Base-by-base conservation (phyloP, 1,139 yeast species). In the Pichia sp. region DNA sequence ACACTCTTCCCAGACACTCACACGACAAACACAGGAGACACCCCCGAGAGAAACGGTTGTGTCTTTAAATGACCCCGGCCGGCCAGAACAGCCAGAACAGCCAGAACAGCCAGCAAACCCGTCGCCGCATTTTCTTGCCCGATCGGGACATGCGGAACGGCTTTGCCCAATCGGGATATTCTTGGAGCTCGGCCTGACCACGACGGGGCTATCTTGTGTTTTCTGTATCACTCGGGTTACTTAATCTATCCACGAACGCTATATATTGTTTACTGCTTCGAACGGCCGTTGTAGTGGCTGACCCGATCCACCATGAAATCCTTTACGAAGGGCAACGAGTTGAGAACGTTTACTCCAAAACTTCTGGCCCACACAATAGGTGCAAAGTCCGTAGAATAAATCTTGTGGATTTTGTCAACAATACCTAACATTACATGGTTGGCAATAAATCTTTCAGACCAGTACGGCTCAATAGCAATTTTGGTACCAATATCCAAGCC, bases 401-500 rank as follows among this genome's bases (percentile, higher is more conserved):
- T 65, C 62, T 91, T 91, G 64, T 89, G 96, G 47, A 93, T 66
- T 62, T 88, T 88, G 63, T 91, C 99, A 40, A 93, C 93, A 22
- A 84, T 82, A 0, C 97, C 97, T 38, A 91, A 66, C 50, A 88
- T 65, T 38, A 77, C 71, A 56, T 88, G 94, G 60, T 91, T 91
- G 25, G 72, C 69, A 1, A 91, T 84, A 67, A 81, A 89, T 43
- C 94, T 72, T 20, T 79, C 79, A 24, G 88, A 74, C 70, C 88
- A 85, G 63, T 84, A 91, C 11, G 88, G 85, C 59, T 89, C 96
- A 36, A 91, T 69, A 4, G 86, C 88, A 47, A 89, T 65, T n/a
- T 79, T 66, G 19, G 82, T 74, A 1, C 97, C 98, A 41, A 91
- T 80, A 56, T 93, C 98, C 49, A 85, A 69, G 0, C 99, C 99